Percentiles rank a stretch among this genome's conserved stretches.
Conservation (phyloP, 805 yeast genomes). For the Candida silvicultrix region DNA sequence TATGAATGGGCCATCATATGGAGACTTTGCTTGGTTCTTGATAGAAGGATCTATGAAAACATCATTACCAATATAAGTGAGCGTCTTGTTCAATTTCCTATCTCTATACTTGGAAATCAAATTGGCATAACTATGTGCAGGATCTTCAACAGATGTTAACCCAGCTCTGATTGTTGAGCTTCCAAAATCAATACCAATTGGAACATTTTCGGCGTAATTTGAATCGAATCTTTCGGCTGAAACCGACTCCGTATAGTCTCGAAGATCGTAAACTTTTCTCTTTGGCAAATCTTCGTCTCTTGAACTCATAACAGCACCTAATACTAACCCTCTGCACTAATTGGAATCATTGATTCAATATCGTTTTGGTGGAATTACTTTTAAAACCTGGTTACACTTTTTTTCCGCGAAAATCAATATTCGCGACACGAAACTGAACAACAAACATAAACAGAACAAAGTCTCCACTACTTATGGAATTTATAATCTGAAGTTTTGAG, state of each 20-base stretch:
- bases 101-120: constrained; percentile 73
- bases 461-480: too few species aligned
- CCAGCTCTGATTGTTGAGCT: constrained; percentile 56
- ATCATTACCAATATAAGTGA: constrained; percentile 81
- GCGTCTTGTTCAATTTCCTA: constrained; percentile 52
- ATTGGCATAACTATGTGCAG: constrained; percentile 65
- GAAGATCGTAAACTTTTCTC: constrained; percentile 17
- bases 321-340: too few species aligned
- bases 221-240: constrained; percentile 39
- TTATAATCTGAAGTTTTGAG: too few species aligned
- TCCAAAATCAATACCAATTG: constrained; percentile 90
- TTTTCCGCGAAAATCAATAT: too few species aligned
- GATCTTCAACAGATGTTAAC: constrained; percentile 35
- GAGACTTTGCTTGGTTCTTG: constrained; percentile 63
- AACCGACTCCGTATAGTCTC: constrained; percentile 12
- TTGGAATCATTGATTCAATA: too few species aligned
- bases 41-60: constrained; percentile 63
- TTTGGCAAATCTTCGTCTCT: constrained; percentile 10
- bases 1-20: constrained; percentile 81
- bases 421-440: too few species aligned
- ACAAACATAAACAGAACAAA: too few species aligned
- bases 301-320: neutral
- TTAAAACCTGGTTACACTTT: too few species aligned
- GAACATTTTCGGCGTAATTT: constrained; percentile 47
- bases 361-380: too few species aligned